Base-by-base conservation (phyloP, 148 eudicot species). In the Oxyria digyna region DNA sequence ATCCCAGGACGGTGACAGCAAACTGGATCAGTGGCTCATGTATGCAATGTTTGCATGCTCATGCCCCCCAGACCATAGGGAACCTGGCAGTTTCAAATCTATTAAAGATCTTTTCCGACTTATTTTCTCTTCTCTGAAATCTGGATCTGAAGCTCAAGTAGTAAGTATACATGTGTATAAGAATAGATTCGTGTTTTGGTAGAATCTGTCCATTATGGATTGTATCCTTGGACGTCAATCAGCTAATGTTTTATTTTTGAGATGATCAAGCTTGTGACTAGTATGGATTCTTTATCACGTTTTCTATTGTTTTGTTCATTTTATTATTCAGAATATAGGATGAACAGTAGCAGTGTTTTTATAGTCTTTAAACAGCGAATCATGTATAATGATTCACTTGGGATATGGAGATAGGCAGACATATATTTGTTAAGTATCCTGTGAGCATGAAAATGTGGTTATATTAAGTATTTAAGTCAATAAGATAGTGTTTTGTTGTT, bases 21-120 rank as follows among this genome's bases (percentile, higher is more conserved):
- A 91, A 80, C 83, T 91, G 81, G 99, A 94, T 76, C 99, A 90
- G 71, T 94, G 99, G 99, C 91, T 91, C 73, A 91, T 94, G 93
- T 94, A 94, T 84, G 96, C 97, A 31, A 87, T 91, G 84, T 91
- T 94, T 82, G 99, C 97, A 68, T 91, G 97, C 78, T 91, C 99
- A 52, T 91, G 99, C 71, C 96, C 97, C 73, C 89, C 88, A 62
- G 91, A 83, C 73, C 73, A 81, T 67, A 80, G 91, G 79, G 97
- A 91, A 74, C 79, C 87, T 76, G 91, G 84, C 23, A 87, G 89
- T 73, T 86, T 86, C 67, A 84, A 83, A 62, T 80, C 89, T 63
- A 87, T 88, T 45, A 88, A 87, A 74, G 87, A 87, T 62, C 93
- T 94, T 62, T 88, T 91, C 82, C 88, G 85, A 73, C 89, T 88